Percentiles rank a stretch among this genome's conserved stretches.
Evolutionary conservation across 2,329 filamentous ascomycete species (phyloP).

Genomic region (Sphaceloma murrayae): DNA sequence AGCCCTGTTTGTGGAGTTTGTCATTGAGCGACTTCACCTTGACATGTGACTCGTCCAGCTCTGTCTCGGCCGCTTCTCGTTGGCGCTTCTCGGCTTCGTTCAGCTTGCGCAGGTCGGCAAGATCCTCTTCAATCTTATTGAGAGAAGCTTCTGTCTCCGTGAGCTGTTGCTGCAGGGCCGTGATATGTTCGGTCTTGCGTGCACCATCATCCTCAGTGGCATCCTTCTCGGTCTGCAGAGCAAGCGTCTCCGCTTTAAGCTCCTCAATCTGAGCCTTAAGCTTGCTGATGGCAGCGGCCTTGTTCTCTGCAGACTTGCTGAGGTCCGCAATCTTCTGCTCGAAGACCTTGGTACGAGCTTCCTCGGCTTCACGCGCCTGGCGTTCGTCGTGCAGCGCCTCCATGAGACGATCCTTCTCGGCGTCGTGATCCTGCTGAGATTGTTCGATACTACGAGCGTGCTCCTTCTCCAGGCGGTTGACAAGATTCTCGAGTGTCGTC

Average conservation of each 20-base stretch:
- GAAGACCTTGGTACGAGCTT: constrained; percentile 33
- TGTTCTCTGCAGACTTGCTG: constrained; percentile 30
- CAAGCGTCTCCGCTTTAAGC: constrained; percentile 29
- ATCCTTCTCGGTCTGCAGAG: constrained; percentile 28
- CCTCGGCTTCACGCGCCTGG: constrained; percentile 31
- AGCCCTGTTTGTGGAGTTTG: constrained; percentile 34
- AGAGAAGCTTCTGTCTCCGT: constrained; percentile 28
- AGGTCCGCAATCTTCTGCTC: constrained; percentile 32
- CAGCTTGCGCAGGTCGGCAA: constrained; percentile 31
- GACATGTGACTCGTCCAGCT: constrained; percentile 35
- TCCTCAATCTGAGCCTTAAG: constrained; percentile 27
- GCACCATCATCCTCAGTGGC: constrained; percentile 32
- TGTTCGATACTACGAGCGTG: constrained; percentile 30
- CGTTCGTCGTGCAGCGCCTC: constrained; percentile 30
- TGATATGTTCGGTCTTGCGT: constrained; percentile 30
- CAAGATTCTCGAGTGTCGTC: constrained; percentile 29
- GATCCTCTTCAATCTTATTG: constrained; percentile 25
- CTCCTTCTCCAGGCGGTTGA: constrained; percentile 33
- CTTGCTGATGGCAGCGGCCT: constrained; percentile 31
- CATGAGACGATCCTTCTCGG: constrained; percentile 31
- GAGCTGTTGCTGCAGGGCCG: constrained; percentile 32
- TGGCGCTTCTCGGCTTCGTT: constrained; percentile 35
- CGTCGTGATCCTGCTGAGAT: constrained; percentile 33
- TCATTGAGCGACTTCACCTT: constrained; percentile 34
- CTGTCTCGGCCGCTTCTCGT: constrained; percentile 36